Percentiles rank a stretch among this genome's conserved stretches.
Conservation (phyloP, 1,139 yeast species). For the Taphrina communis region DNA sequence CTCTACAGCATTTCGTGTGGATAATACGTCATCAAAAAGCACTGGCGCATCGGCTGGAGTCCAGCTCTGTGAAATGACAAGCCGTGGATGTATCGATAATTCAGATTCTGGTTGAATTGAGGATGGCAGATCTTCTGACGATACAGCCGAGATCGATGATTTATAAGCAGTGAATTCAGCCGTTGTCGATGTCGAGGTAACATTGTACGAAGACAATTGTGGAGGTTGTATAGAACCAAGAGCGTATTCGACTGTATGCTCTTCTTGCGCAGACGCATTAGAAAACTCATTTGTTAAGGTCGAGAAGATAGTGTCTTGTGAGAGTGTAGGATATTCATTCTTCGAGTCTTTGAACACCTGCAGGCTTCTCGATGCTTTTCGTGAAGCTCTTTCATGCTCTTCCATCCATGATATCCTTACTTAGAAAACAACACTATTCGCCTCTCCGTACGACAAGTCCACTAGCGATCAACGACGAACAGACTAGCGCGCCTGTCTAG, state of each 20-base stretch:
- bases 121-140: neutral
- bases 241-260: slow-evolving; percentile 10
- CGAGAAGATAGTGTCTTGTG: neutral
- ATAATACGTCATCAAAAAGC: neutral
- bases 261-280: neutral
- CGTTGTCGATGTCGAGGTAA: slow-evolving; percentile 33
- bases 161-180: slow-evolving; percentile 31
- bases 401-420: slow-evolving; percentile 24
- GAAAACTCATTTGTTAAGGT: neutral
- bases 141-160: neutral
- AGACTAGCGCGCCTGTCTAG: too few species aligned
- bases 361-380: slow-evolving; percentile 37
- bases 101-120: neutral
- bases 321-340: slow-evolving; percentile 3
- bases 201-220: slow-evolving; percentile 4
- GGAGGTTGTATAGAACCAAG: slow-evolving; percentile 29
- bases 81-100: neutral
- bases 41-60: neutral
- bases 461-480: too few species aligned
- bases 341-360: slow-evolving; percentile 37
- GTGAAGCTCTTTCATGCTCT: slow-evolving; percentile 37
- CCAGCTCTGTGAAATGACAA: neutral
- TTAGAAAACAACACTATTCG: too few species aligned
- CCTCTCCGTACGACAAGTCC: too few species aligned
- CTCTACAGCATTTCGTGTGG: neutral